phyloP scores from a whole-genome alignment of 345 rosid genomes.

The Arabidopsis arenosa region DNA sequence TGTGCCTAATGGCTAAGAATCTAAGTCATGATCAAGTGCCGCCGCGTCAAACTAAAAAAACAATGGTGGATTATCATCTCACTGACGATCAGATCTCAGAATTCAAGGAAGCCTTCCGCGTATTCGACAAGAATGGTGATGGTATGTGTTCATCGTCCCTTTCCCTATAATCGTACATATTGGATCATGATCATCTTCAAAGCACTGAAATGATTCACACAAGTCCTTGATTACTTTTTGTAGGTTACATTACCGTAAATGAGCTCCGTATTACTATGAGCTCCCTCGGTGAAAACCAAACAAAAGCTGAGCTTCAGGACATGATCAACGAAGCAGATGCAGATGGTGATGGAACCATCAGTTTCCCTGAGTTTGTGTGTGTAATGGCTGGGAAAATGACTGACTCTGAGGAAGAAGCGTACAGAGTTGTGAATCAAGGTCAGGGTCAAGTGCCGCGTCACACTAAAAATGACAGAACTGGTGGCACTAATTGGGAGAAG shows the following conservation, averaged over 20 bases:
- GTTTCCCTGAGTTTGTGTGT: constrained; percentile 77
- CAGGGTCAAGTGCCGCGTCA: constrained; percentile 4
- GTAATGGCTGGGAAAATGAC: constrained; percentile 85
- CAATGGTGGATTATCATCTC: constrained; percentile 72
- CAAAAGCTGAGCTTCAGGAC: constrained; percentile 84
- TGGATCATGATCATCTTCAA: background rate
- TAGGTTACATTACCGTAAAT: constrained; percentile 83
- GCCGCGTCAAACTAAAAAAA: background rate
- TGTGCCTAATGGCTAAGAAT: constrained; percentile 65
- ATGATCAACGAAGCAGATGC: constrained; percentile 87
- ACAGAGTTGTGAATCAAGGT: constrained; percentile 50
- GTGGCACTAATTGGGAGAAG: background rate
- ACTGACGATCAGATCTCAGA: constrained; percentile 83
- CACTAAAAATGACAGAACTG: background rate
- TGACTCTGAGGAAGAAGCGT: constrained; percentile 86
- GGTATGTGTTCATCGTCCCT: constrained; percentile 48
- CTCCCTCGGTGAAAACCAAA: constrained; percentile 77
- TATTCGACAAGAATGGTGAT: constrained; percentile 86
- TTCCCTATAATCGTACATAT: background rate
- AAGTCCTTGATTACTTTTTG: constrained; percentile 12
- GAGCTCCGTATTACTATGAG: constrained; percentile 85
- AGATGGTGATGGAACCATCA: constrained; percentile 81
- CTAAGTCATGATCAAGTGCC: too few species aligned
- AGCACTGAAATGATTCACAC: background rate
- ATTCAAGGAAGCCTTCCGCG: constrained; percentile 78